Evolutionary conservation across 2,329 filamentous ascomycete species (phyloP), one percentile per base, ranked within the genome.

Genomic region (Pezicula radicicola): DNA sequence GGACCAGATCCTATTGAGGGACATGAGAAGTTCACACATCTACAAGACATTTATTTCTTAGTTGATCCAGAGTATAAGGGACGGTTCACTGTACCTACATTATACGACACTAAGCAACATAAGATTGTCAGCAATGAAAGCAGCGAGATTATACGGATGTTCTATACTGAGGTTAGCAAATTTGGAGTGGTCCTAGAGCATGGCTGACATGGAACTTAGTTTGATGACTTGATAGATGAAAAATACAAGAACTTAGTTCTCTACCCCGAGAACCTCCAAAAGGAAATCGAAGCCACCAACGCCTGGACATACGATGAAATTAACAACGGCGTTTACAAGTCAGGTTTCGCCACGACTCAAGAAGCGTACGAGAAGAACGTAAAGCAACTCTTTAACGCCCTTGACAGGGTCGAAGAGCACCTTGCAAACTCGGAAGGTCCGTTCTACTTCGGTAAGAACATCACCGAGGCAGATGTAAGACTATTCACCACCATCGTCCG

Each of bases 401-500:
- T 97, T 8, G 89, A 96, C 70, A 78, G 80, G 30, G 81, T 87
- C 4, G 92, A 97, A 73, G 71, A 77, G 52, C 85, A 93, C 63
- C 78, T 97, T 6, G 68, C 75, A 6, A 63, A 64, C 12, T 56
- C 54, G 36, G 63, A 70, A 44, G 83, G 82, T 0, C 87, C 87
- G 1, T 96, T 81, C 65, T 89, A 88, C 67, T 91, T 92, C 55
- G 92, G 92, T 15, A 70, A 84, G 37, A 66, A 74, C 21, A 70
- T 96, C 57, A 96, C 91, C 2, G 92, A 96, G 74, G 87, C 85
- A 0, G 91, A 96, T 67, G 79, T 96, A 49, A 72, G 91, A 41
- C 77, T 96, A 64, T 84, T 74, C 65, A 80, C 80, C 7, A 85
- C 81, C 3, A 79, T 84, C 50, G 67, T 83, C 44, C 74, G 87